Evolutionary conservation across 768 basidiomycete genomes (phyloP).

Genomic region (Hebeloma cylindrosporum): DNA sequence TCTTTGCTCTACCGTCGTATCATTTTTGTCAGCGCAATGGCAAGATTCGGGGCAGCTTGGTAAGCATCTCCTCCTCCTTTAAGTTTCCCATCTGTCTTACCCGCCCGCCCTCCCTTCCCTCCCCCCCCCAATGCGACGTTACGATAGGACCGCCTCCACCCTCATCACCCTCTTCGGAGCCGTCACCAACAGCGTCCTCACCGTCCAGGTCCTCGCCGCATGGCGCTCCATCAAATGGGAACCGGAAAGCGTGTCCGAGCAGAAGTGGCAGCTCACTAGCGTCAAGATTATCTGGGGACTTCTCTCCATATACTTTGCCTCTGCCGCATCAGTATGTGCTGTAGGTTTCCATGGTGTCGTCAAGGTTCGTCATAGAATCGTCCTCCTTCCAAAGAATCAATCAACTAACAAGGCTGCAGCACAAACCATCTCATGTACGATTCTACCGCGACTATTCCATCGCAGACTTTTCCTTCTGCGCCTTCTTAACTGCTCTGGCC

Average conservation of each 20-base stretch:
- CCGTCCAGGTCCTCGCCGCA: slow-evolving; percentile 36
- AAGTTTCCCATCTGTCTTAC: slow-evolving; percentile 10
- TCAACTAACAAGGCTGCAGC: slow-evolving; percentile 47
- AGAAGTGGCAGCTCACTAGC: slow-evolving; percentile 41
- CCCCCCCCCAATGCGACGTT: slow-evolving; percentile 16
- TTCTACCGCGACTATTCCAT: slow-evolving; percentile 83
- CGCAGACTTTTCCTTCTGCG: slow-evolving; percentile 73
- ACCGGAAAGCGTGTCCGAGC: slow-evolving; percentile 47
- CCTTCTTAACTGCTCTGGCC: slow-evolving; percentile 53
- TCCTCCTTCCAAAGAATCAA: slow-evolving; percentile 5
- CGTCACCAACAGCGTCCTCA: slow-evolving; percentile 33
- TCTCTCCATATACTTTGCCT: slow-evolving; percentile 63
- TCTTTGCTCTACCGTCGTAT: neutral
- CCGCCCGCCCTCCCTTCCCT: slow-evolving; percentile 7
- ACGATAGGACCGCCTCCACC: slow-evolving; percentile 37
- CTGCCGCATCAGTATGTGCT: slow-evolving; percentile 60
- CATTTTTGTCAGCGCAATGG: slow-evolving; percentile 19
- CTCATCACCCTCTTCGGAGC: slow-evolving; percentile 39
- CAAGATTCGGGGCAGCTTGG: slow-evolving; percentile 27
- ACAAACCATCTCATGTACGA: slow-evolving; percentile 62
- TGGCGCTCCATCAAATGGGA: slow-evolving; percentile 45
- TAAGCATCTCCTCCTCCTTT: slow-evolving; percentile 16
- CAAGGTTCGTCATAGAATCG: slow-evolving; percentile 42
- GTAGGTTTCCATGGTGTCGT: slow-evolving; percentile 70
- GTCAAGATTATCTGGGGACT: slow-evolving; percentile 60